Percentiles rank a stretch among this genome's conserved stretches.
Conservation (phyloP, 2,329 filamentous ascomycete genomes). For the Lecanicillium sp. region DNA sequence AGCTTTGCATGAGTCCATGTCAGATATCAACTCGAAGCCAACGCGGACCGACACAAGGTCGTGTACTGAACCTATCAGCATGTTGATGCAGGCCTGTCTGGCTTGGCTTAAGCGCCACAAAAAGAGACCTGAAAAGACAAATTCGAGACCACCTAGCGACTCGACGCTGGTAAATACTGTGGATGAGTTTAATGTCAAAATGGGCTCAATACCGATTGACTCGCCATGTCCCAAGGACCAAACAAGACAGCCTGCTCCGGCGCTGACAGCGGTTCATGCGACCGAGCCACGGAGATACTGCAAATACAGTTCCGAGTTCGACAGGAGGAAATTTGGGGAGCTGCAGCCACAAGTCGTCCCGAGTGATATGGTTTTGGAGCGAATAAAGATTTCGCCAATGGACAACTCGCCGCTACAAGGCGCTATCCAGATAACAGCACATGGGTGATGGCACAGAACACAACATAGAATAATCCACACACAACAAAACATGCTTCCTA, state of each 20-base stretch:
- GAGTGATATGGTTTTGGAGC: slow-evolving; percentile 7
- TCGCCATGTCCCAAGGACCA: background rate
- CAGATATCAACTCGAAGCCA: background rate
- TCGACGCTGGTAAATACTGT: slow-evolving; percentile 1
- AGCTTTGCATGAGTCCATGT: too few species aligned
- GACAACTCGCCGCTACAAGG: background rate
- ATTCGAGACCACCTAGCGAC: background rate
- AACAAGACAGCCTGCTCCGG: background rate
- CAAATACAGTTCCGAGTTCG: slow-evolving; percentile 10
- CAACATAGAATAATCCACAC: background rate
- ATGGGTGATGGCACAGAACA: background rate
- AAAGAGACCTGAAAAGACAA: background rate
- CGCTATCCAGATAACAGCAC: background rate
- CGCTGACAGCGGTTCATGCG: background rate
- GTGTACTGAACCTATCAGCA: slow-evolving; percentile 5
- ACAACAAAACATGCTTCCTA: too few species aligned
- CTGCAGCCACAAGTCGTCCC: slow-evolving; percentile 21
- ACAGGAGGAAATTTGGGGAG: slow-evolving; percentile 19
- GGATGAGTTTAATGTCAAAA: slow-evolving; percentile 4
- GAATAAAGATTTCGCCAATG: background rate
- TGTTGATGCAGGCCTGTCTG: slow-evolving; percentile 6
- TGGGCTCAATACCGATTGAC: slow-evolving; percentile 5
- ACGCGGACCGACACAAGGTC: background rate
- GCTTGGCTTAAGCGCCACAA: slow-evolving; percentile 5
- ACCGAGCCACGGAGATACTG: background rate